Evolutionary conservation across 208 protist genomes (phyloP).

Genomic region (Trypanosoma cruzi): DNA sequence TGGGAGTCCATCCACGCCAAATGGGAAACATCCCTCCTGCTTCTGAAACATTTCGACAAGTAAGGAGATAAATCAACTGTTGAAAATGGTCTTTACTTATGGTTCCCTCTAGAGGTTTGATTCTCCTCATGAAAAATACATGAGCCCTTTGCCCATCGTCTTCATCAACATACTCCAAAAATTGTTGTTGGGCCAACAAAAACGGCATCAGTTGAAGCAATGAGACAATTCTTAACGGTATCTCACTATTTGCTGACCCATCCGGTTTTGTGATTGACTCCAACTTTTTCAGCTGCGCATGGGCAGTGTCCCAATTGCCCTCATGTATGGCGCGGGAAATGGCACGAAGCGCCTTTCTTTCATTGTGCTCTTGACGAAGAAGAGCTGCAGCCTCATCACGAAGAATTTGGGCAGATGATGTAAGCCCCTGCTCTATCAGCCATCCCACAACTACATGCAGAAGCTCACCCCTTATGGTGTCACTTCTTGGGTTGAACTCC

Average conservation of each 20-base stretch:
- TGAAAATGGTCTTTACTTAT: constrained; percentile 75
- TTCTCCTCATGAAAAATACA: constrained; percentile 80
- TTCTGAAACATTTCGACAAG: constrained; percentile 76
- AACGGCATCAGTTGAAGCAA: constrained; percentile 66
- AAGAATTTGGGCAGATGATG: constrained; percentile 79
- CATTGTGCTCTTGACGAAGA: constrained; percentile 65
- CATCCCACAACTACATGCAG: constrained; percentile 73
- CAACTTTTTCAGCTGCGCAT: constrained; percentile 66
- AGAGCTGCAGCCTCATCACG: constrained; percentile 79
- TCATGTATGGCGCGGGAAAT: constrained; percentile 74
- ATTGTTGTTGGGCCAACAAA: constrained; percentile 76
- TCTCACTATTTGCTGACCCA: constrained; percentile 17
- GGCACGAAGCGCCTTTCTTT: constrained; percentile 69
- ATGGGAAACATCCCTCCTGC: constrained; percentile 60
- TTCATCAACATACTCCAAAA: constrained; percentile 87
- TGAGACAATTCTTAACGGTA: constrained; percentile 13
- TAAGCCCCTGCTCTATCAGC: constrained; percentile 74
- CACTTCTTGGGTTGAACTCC: constrained; percentile 55
- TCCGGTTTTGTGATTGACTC: constrained; percentile 16
- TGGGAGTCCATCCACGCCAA: constrained; percentile 75
- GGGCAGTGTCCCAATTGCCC: constrained; percentile 73
- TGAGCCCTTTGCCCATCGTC: constrained; percentile 74
- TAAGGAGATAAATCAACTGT: constrained; percentile 82
- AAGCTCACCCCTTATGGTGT: constrained; percentile 66
- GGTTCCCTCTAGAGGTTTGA: constrained; percentile 77